These are phyloP conservation scores for Arthrinium puccinioides DNA, from an alignment of 2,329 filamentous ascomycete species.

Conservation along the genomic window DNA sequence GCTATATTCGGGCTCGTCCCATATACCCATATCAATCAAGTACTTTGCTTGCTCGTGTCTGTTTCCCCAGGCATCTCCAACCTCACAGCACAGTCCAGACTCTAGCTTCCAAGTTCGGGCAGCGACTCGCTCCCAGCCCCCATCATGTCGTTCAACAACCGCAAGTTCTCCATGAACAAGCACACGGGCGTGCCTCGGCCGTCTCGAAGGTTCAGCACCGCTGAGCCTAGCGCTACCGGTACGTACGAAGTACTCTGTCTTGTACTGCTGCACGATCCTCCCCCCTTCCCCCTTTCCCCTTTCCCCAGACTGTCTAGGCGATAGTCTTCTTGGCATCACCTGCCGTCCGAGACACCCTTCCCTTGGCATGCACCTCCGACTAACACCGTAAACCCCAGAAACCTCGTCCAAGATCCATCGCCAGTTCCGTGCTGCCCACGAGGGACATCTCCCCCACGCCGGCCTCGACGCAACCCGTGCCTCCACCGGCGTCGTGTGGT, in stretches of 20 bases:
- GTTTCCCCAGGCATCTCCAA: too few species aligned
- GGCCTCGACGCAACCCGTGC: conserved; percentile 83
- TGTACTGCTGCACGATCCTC: neutral
- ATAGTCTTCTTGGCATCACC: neutral
- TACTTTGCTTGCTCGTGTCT: too few species aligned
- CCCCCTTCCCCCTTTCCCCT: too few species aligned
- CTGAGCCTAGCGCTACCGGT: conserved; percentile 51
- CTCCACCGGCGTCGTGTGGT: conserved; percentile 93
- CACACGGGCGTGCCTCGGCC: conserved; percentile 55
- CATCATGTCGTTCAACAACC: conserved; percentile 45
- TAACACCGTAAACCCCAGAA: conserved; percentile 46
- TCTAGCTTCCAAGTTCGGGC: too few species aligned
- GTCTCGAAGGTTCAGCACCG: conserved; percentile 49
- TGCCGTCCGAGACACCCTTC: neutral
- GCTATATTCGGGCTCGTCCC: too few species aligned
- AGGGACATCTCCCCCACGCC: conserved; percentile 84
- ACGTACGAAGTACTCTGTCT: too few species aligned
- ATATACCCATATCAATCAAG: too few species aligned
- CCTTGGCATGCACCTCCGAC: conserved; percentile 1
- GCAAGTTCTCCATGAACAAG: conserved; percentile 62
- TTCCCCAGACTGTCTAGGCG: neutral
- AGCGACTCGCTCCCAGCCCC: conserved; percentile 9
- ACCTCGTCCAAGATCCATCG: conserved; percentile 76
- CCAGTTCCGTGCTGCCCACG: conserved; percentile 83
- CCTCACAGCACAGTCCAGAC: too few species aligned